phyloP scores from a whole-genome alignment of 2,329 filamentous ascomycete genomes.

The Chrysosphaeria jannelii region DNA sequence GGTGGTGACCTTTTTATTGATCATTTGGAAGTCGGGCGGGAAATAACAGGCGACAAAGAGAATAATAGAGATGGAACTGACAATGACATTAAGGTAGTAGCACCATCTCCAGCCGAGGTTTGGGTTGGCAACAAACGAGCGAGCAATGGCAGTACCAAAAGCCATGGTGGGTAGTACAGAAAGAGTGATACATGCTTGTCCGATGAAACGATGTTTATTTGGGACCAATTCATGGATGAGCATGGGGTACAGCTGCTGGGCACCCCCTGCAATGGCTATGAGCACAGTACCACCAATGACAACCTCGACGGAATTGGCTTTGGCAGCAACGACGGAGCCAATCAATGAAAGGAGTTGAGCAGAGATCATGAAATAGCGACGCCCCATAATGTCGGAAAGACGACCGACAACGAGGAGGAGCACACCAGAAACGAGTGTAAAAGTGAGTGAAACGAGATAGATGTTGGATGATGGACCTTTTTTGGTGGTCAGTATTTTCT shows the following conservation, averaged over 20 bases:
- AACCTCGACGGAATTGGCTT: constrained; percentile 9
- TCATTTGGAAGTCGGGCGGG: constrained; percentile 10
- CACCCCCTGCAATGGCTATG: constrained; percentile 10
- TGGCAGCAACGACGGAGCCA: constrained; percentile 9
- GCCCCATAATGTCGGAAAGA: constrained; percentile 12
- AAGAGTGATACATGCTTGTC: constrained; percentile 8
- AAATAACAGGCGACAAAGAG: constrained; percentile 11
- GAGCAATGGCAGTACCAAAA: constrained; percentile 9
- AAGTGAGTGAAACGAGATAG: too few species aligned
- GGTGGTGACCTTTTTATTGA: constrained; percentile 10
- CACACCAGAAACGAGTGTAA: constrained; percentile 5
- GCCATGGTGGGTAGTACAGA: constrained; percentile 6
- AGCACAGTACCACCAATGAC: constrained; percentile 10
- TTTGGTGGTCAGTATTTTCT: too few species aligned
- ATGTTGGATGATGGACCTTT: too few species aligned
- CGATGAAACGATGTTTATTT: constrained; percentile 11
- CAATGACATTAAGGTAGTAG: constrained; percentile 13
- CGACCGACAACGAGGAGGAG: constrained; percentile 10
- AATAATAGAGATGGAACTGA: constrained; percentile 9
- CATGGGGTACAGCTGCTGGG: constrained; percentile 11
- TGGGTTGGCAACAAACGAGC: constrained; percentile 9
- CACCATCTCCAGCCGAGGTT: constrained; percentile 12
- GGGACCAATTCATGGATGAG: constrained; percentile 13
- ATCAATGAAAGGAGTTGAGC: constrained; percentile 10
- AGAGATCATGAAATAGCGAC: constrained; percentile 12